Conservation (phyloP, 2,329 filamentous ascomycete genomes). For the Colletotrichum sidae region DNA sequence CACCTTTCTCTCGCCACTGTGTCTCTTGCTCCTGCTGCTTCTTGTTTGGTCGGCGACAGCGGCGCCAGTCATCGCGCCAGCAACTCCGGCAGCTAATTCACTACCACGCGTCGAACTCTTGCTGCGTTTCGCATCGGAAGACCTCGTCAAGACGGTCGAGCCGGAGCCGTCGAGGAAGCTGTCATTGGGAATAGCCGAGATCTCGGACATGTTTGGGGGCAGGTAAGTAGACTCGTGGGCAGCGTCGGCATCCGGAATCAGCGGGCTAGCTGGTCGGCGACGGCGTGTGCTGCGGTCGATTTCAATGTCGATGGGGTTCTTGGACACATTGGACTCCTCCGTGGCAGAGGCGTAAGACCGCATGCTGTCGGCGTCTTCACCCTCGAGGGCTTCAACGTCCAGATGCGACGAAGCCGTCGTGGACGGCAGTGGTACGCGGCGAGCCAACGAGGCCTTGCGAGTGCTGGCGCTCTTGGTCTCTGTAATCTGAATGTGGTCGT, state of each 20-base stretch:
- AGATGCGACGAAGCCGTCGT: slow-evolving; percentile 52
- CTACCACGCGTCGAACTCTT: slow-evolving; percentile 56
- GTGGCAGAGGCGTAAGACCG: slow-evolving; percentile 82
- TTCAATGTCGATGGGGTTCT: slow-evolving; percentile 89
- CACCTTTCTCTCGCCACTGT: slow-evolving; percentile 54
- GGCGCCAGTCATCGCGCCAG: slow-evolving; percentile 51
- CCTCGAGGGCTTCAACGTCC: slow-evolving; percentile 57
- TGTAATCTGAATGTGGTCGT: slow-evolving; percentile 88
- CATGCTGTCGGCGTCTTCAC: slow-evolving; percentile 74
- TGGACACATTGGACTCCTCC: slow-evolving; percentile 81
- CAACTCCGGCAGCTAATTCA: slow-evolving; percentile 52
- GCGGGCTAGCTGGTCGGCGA: slow-evolving; percentile 75
- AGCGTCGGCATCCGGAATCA: slow-evolving; percentile 67
- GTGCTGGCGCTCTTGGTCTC: slow-evolving; percentile 75
- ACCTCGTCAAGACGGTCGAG: slow-evolving; percentile 49
- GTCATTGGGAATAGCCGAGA: slow-evolving; percentile 78
- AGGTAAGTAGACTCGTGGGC: slow-evolving; percentile 69
- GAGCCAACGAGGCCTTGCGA: slow-evolving; percentile 71
- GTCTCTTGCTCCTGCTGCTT: slow-evolving; percentile 56
- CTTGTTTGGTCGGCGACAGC: slow-evolving; percentile 56
- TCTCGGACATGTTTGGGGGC: slow-evolving; percentile 79
- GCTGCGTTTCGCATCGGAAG: slow-evolving; percentile 51
- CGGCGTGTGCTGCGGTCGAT: slow-evolving; percentile 70
- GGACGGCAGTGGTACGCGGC: slow-evolving; percentile 66
- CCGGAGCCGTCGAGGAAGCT: slow-evolving; percentile 71